Evolutionary conservation across 2,329 filamentous ascomycete genomes (phyloP).

Genomic region (Venturia effusa): DNA sequence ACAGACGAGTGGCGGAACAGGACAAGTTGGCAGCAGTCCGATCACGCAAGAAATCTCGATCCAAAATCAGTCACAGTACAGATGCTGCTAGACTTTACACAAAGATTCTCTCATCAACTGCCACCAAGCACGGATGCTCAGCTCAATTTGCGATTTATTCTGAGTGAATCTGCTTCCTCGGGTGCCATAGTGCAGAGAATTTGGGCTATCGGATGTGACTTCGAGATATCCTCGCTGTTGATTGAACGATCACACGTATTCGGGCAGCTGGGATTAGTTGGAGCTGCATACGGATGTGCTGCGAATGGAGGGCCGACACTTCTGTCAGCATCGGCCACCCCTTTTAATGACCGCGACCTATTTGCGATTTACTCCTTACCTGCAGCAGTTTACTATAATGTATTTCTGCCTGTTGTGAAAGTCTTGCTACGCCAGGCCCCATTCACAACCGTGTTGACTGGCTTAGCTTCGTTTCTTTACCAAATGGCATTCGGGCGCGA

Average conservation of each 20-base stretch:
- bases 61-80: not conserved
- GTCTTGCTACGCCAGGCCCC: not conserved
- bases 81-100: not conserved
- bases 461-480: not conserved
- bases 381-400: not conserved
- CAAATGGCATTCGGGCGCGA: not conserved
- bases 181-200: not conserved
- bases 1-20: not conserved
- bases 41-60: not conserved
- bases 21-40: not conserved
- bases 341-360: not conserved
- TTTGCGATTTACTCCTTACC: not conserved
- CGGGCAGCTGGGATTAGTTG: not conserved
- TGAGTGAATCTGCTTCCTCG: not conserved
- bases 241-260: not conserved
- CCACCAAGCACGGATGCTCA: not conserved
- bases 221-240: conserved; percentile 1
- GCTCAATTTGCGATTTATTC: conserved; percentile 5
- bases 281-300: not conserved
- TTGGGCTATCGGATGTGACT: conserved; percentile 5
- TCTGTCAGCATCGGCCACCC: not conserved
- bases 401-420: not conserved
- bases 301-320: not conserved
- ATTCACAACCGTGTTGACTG: not conserved
- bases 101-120: not conserved